Percentiles rank a stretch among this genome's conserved stretches.
These are phyloP conservation scores for Ochetophila trinervis DNA, from an alignment of 306 rosid species.

Conservation along the genomic window DNA sequence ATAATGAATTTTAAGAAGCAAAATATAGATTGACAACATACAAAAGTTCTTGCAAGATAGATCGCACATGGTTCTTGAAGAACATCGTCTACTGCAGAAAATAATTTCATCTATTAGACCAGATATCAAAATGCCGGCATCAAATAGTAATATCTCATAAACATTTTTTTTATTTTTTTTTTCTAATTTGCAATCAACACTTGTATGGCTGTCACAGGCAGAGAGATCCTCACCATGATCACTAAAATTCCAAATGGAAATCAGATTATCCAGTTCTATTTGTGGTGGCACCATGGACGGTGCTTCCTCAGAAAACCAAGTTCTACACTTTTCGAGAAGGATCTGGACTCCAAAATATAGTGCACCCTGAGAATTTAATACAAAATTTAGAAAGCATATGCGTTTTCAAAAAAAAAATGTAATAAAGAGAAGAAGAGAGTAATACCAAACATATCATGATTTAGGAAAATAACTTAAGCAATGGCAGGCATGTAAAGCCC, in stretches of 20 bases:
- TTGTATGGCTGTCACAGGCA: background rate
- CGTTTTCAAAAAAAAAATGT: background rate
- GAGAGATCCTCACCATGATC: constrained; percentile 45
- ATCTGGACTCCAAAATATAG: constrained; percentile 78
- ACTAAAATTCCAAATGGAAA: constrained; percentile 63
- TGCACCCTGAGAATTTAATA: constrained; percentile 52
- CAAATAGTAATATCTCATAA: constrained; percentile 5
- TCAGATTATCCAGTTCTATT: constrained; percentile 53
- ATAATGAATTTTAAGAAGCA: constrained; percentile 21
- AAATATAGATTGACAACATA: constrained; percentile 42
- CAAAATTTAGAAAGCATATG: background rate
- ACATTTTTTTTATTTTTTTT: background rate
- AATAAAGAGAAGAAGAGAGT: background rate
- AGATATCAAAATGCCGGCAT: constrained; percentile 11
- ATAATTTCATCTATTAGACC: constrained; percentile 32
- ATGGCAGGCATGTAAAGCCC: too few relatives aligned
- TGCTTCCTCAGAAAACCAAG: constrained; percentile 56
- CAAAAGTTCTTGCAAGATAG: constrained; percentile 80
- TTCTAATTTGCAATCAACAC: constrained; percentile 2
- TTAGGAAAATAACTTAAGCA: too few relatives aligned
- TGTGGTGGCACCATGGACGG: constrained; percentile 30
- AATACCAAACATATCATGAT: background rate
- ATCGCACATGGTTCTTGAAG: constrained; percentile 45
- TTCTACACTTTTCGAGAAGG: constrained; percentile 55
- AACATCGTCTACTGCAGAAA: constrained; percentile 52